Percentiles rank a stretch among this genome's conserved stretches.
Evolutionary conservation across 352 stramenopile species (phyloP).

Genomic region (Phytopythium montanum): DNA sequence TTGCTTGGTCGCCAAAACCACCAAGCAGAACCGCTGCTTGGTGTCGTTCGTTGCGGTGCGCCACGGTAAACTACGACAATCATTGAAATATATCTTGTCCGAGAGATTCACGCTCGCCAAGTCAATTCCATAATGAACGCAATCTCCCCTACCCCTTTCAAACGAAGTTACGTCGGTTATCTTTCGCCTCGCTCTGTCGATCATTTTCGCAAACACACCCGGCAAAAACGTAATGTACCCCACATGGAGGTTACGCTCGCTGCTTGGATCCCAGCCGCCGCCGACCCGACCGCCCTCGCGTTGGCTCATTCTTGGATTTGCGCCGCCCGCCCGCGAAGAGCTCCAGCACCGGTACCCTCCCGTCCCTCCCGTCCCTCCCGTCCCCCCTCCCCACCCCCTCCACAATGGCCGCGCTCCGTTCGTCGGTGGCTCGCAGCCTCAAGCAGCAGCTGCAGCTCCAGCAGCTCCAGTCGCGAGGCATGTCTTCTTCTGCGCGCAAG

Average conservation of each 20-base stretch:
- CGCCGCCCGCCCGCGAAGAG: constrained; percentile 17
- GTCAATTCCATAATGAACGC: neutral
- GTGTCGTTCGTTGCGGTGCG: too few species aligned
- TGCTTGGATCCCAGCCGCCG: neutral
- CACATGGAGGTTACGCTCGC: neutral
- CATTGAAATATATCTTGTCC: neutral
- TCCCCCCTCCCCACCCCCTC: constrained; percentile 2
- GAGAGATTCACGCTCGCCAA: neutral
- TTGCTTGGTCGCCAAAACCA: neutral
- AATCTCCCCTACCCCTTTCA: neutral
- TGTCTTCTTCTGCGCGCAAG: constrained; percentile 84
- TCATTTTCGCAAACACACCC: neutral
- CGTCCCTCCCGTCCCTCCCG: constrained; percentile 6
- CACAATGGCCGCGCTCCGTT: constrained; percentile 41
- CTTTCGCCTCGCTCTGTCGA: neutral
- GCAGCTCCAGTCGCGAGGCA: constrained; percentile 52
- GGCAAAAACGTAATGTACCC: too few species aligned
- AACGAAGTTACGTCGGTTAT: neutral
- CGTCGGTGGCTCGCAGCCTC: constrained; percentile 15
- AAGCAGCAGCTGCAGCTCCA: constrained; percentile 24
- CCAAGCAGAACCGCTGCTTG: neutral
- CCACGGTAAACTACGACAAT: neutral
- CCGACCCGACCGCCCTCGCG: neutral
- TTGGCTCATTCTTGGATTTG: constrained; percentile 40
- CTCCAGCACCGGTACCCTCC: neutral